Evolutionary conservation across 139 green algal species (phyloP).

Genomic region (Chlorella sp.): DNA sequence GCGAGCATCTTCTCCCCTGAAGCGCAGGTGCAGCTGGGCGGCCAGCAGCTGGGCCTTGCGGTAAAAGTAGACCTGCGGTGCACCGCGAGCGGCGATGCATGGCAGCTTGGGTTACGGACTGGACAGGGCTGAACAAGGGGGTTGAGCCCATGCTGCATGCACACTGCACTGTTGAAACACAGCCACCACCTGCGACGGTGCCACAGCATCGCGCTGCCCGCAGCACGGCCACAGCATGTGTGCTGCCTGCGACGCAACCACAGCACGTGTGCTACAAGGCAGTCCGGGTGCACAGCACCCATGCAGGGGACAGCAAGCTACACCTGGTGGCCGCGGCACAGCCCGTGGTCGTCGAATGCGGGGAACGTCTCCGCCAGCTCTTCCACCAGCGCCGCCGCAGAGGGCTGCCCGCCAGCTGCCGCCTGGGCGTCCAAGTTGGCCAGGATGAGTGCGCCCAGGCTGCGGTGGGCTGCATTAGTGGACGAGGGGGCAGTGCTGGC

Average conservation of each 20-base stretch:
- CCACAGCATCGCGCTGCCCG: no score
- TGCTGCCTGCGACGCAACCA: no score
- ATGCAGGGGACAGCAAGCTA: no score
- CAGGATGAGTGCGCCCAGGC: conserved; percentile 21
- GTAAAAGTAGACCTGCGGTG: conserved; percentile 44
- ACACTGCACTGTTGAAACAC: no score
- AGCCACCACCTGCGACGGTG: no score
- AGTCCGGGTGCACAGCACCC: no score
- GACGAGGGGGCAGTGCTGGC: background rate
- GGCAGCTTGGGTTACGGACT: no score
- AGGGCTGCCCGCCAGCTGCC: conserved; percentile 7
- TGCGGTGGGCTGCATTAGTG: conserved; percentile 3
- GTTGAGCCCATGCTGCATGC: no score
- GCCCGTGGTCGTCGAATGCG: conserved; percentile 5
- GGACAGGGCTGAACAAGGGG: no score
- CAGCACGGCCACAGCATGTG: no score
- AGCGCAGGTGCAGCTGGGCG: conserved; percentile 46
- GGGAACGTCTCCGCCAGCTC: conserved; percentile 21
- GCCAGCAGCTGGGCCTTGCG: conserved; percentile 61
- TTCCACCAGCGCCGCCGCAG: conserved; percentile 10
- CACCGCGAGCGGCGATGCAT: background rate
- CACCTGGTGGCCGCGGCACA: conserved; percentile 11
- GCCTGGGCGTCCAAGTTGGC: conserved; percentile 9
- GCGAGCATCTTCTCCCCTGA: conserved; percentile 41
- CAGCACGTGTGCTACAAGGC: no score